Base-by-base conservation (phyloP, 1,284 basidiomycete genomes). In the Athelia sp. region DNA sequence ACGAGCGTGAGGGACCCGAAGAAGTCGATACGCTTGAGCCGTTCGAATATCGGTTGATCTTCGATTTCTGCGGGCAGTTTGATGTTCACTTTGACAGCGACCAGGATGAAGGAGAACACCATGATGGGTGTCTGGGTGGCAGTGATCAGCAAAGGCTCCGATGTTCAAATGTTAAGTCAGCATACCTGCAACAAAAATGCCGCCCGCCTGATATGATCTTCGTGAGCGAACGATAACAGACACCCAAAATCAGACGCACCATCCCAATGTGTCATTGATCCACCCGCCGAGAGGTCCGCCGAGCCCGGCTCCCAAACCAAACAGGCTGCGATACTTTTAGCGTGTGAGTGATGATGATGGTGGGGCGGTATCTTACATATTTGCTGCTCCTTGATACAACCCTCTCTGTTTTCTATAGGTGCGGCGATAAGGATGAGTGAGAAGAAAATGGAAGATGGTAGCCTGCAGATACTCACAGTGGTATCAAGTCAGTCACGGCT, bases 241-340 rank as follows among this genome's bases (percentile, higher is more conserved):
- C 40, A 36, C 15, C n/a, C 49, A 50, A 38, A 46, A 46, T 13
- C 43, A 43, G 54, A 66, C 84, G 54, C 60, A 89, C 92, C 92
- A 94, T 60, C 90, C 90, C 58, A 90, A 81, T 17, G 61, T 74
- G 64, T 94, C 92, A 60, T 88, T 87, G 56, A 93, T 76, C 81
- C 87, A 89, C 22, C 93, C 92, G 36, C 92, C 93, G 8, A 95
- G 56, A n/a, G 93, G 92, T 18, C 90, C 93, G 43, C 93, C 93
- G n/a, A 93, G 71, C 35, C 86, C 89, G 44, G 87, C 81, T 54
- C 87, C 88, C 52, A 89, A 66, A 47, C 88, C 89, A 61, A 79
- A 89, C 52, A 90, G 66, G 62, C 87, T 90, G 10, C 26, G 10
- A 32, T 36, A 52, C 48, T 36, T 21, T 45, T 15, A 49, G 10